These are phyloP conservation scores for Plasmodium inui DNA, from an alignment of 169 alveolate genomes.

Conservation along the genomic window DNA sequence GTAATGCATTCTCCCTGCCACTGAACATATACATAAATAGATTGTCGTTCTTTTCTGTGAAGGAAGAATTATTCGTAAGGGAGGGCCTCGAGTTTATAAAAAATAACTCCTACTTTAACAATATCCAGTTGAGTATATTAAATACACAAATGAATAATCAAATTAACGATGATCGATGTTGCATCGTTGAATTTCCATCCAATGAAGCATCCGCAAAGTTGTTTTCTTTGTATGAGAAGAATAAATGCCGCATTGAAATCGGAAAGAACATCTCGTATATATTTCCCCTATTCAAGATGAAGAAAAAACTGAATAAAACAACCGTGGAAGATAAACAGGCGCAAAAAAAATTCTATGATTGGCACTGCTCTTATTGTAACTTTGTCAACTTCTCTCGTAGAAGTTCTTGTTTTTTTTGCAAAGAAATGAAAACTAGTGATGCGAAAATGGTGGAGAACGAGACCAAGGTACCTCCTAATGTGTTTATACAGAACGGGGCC, in stretches of 20 bases:
- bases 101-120: conserved; percentile 61
- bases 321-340: conserved; percentile 23
- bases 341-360: conserved; percentile 73
- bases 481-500: conserved; percentile 20
- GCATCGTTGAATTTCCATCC: conserved; percentile 70
- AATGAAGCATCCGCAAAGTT: conserved; percentile 60
- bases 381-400: conserved; percentile 83
- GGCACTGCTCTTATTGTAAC: conserved; percentile 85
- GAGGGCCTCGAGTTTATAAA: conserved; percentile 66
- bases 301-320: conserved; percentile 16
- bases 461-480: background rate
- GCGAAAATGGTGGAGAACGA: conserved; percentile 59
- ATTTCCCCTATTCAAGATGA: conserved; percentile 51
- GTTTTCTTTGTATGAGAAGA: conserved; percentile 75
- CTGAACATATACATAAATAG: conserved; percentile 58
- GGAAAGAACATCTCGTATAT: conserved; percentile 30
- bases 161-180: conserved; percentile 52
- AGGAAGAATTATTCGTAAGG: conserved; percentile 56
- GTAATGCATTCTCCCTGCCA: conserved; percentile 83
- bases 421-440: conserved; percentile 48
- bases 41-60: conserved; percentile 36
- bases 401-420: conserved; percentile 50
- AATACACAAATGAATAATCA: conserved; percentile 1
- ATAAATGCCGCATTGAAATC: conserved; percentile 30
- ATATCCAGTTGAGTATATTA: conserved; percentile 33